Evolutionary conservation across 768 basidiomycete species (phyloP), one percentile per base, ranked within the genome.

Genomic region (Suillus subaureus): DNA sequence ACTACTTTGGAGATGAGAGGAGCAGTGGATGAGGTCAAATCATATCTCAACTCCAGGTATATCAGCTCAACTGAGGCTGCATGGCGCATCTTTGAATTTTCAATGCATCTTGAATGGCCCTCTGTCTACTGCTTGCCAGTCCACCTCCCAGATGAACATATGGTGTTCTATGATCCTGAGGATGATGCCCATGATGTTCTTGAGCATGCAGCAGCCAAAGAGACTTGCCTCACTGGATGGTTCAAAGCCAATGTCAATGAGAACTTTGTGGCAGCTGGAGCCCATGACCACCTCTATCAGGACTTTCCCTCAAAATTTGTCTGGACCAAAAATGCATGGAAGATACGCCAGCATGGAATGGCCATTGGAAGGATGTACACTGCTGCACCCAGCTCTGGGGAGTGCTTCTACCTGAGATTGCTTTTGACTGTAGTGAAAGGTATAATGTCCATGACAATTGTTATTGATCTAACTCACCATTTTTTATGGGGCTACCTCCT

Each of bases 81-180:
- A 3, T 81, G 79, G 78, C 74, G 74, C 0, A 72, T 82, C 6
- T 74, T 79, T 45, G 64, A 78, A 61, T 73, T 74, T 64, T 35
- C 64, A 2, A 74, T 77, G 6, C 75, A 84, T 61, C 71, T 72
- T 0, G 67, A 77, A 31, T 66, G 73, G 2, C 83, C 81, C 26
- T 70, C 75, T 39, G 74, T 87, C 40, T 68, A 77, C 21, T 72
- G 77, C 0, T 75, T 86, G 6, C 79, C 75, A 11, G 75, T 87
- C 8, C 85, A 86, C 67, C 73, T 84, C 16, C 66, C 72, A 40
- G 54, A 79, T 71, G 45, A 81, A 64, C 74, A 81, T 23, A 52
- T 72, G 63, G 78, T 85, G 52, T 61, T 71, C 9, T 84, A 79
- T 71, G 67, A 78, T 49, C 75, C 77, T 15, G 62, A 71, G 12